Evolutionary conservation across 805 yeast species (phyloP), one percentile per base, ranked within the genome.

Genomic region (Cyberlindnera sargentensis): DNA sequence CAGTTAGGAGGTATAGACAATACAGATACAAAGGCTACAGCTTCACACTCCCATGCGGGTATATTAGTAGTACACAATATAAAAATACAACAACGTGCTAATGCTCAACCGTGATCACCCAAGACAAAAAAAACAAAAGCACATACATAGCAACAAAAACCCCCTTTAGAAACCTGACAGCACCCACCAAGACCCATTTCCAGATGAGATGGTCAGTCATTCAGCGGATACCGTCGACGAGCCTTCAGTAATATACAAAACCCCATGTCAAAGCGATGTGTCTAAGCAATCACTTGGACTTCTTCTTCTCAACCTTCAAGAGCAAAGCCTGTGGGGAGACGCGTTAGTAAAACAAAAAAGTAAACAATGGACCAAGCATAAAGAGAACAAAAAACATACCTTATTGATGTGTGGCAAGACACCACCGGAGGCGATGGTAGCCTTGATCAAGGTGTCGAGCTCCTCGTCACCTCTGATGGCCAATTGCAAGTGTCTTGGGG

Each of bases 391-490:
- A 6, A 6, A n/a, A 51, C 57, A 42, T 50, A 53, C 57, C 49
- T 55, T 55, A 49, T 55, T 55, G 43, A 58, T 58, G 49, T 58
- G 60, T 45, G 98, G 98, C 65, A 91, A 73, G 43, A 91, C 98
- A 82, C 98, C 98, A 75, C 98, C 98, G 57, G 83, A 88, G 34
- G 97, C 96, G 64, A 91, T 91, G 47, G 97, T 91, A 46, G 96
- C 95, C 69, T 87, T 83, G 62, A 91, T 84, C 62, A 91, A 77
- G 52, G 88, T 82, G 72, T 90, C 96, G 67, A 91, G 80, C 70
- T 91, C 98, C 68, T 91, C 98, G 68, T 91, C 98, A 64, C 96
- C 96, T 73, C 98, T 87, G 62, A 90, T 90, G 49, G 98, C 98
- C 61, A 90, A 77, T 68, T 90, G 96, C 62, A 90, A 75, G 68